Evolutionary conservation across 2,329 filamentous ascomycete genomes (phyloP), one percentile per base, ranked within the genome.

Genomic region (Botrytis paeoniae): DNA sequence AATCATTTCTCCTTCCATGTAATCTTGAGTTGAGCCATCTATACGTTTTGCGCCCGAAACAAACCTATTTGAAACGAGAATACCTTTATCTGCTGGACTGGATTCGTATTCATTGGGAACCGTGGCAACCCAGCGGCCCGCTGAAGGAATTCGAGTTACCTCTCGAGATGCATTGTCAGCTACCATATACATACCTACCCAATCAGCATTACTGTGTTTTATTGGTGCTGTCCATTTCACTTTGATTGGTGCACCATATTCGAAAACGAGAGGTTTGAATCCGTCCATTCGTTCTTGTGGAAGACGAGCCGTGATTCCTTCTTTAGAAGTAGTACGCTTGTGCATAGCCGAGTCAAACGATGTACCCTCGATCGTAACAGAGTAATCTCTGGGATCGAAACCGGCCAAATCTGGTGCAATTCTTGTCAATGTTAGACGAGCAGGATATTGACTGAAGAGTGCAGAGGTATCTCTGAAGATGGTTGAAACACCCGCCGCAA

Each of bases 181-280:
- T 4, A 99, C 94, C 89, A 95, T 94, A 85, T 98, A 99, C 9
- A 99, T 86, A 6, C 95, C 95, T 70, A 99, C 91, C 96, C 96
- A 99, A 82, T 99, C 96, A 79, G 92, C 92, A 81, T 92, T 94
- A 83, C 91, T 91, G 83, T 98, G 96, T 76, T 94, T 93, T 54
- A 90, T 86, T 0, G 96, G 95, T 0, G 95, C 96, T 41, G 89
- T 93, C 96, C 96, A 99, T 78, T 89, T 93, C 75, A 98, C 93
- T 77, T 88, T 92, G 81, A 99, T 93, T 0, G 96, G 94, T 0
- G 94, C 89, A 51, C 96, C 96, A 78, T 98, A 99, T 81, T 97
- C 91, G 71, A 97, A 92, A 0, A 91, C 89, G 76, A 94, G 85
- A 2, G 93, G 93, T 81, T 93, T 92, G 78, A 92, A 89, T 60